phyloP scores from a whole-genome alignment of 352 stramenopile species.

The Globisporangium alternatum region DNA sequence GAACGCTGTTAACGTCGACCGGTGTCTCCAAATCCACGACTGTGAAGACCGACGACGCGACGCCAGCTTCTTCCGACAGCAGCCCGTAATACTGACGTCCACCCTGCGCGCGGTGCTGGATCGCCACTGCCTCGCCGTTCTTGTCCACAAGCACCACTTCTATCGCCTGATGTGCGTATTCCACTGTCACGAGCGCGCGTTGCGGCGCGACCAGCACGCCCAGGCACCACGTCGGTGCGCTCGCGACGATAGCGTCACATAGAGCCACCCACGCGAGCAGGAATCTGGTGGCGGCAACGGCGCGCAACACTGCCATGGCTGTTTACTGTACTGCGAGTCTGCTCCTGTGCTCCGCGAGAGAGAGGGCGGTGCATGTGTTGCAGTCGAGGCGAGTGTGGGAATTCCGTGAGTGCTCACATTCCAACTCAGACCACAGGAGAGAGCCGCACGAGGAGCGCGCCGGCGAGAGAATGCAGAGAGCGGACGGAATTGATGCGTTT shows the following conservation, averaged over 20 bases:
- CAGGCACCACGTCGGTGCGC: neutral
- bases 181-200: neutral
- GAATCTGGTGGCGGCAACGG: neutral
- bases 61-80: neutral
- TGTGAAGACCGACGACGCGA: neutral
- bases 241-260: neutral
- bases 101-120: neutral
- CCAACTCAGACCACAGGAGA: neutral
- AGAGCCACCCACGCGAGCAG: neutral
- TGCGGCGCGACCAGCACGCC: neutral
- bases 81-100: neutral
- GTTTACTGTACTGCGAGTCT: neutral
- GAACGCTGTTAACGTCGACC: neutral
- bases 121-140: neutral
- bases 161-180: neutral
- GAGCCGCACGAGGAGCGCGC: neutral
- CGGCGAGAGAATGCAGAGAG: conserved; percentile 6
- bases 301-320: neutral
- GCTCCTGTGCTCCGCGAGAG: too few species aligned
- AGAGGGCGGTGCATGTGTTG: too few species aligned
- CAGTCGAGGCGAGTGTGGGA: neutral
- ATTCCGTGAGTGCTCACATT: neutral
- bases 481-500: neutral
- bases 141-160: neutral
- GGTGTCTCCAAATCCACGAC: neutral